These are phyloP conservation scores for Seminavis robusta DNA, from an alignment of 108 stramenopile species.

Conservation along the genomic window DNA sequence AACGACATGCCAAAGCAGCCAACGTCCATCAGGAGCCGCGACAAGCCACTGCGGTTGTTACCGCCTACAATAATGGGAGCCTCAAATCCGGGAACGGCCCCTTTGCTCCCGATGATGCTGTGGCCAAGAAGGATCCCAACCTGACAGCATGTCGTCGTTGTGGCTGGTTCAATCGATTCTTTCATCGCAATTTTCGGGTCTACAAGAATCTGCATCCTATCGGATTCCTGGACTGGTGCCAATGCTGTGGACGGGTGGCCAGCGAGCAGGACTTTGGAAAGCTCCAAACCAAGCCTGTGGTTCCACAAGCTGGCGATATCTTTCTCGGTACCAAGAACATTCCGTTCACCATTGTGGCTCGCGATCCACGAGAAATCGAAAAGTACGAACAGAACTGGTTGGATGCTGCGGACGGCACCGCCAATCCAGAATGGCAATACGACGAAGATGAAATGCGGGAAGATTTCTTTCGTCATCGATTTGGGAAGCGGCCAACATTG, in stretches of 20 bases:
- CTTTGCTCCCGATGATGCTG: too few species aligned
- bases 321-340: slow-evolving; percentile 22
- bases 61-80: too few species aligned
- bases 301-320: background rate
- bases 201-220: too few species aligned
- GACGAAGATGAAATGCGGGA: slow-evolving; percentile 21
- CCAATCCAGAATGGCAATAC: slow-evolving; percentile 21
- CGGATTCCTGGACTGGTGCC: slow-evolving; percentile 37
- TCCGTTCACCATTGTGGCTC: slow-evolving; percentile 22
- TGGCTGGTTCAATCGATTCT: too few species aligned
- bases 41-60: too few species aligned
- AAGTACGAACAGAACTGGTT: slow-evolving; percentile 21
- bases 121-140: too few species aligned
- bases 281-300: background rate
- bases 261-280: slow-evolving; percentile 14
- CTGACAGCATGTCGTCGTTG: too few species aligned
- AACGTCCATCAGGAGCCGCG: too few species aligned
- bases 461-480: slow-evolving; percentile 26
- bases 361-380: slow-evolving; percentile 23
- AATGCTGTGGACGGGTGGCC: slow-evolving; percentile 26
- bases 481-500: slow-evolving; percentile 28
- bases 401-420: background rate
- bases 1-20: too few species aligned
- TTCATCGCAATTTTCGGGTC: too few species aligned
- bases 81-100: too few species aligned